Conservation (phyloP, 2,329 filamentous ascomycete species). For the Xylaria sp. region DNA sequence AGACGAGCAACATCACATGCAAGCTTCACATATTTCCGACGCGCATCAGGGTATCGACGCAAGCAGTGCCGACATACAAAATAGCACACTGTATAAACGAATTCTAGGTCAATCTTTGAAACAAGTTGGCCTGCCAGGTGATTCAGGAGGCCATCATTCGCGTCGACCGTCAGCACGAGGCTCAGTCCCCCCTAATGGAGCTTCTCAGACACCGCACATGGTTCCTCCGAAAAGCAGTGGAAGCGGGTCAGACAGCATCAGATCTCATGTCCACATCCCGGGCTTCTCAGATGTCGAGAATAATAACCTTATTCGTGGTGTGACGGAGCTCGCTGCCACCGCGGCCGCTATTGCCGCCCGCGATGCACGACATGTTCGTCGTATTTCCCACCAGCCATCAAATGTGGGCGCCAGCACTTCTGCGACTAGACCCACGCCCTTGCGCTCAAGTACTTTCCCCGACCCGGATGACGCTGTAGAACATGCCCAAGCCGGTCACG, state of each 20-base stretch:
- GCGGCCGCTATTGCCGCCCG: constrained; percentile 87
- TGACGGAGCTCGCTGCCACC: constrained; percentile 93
- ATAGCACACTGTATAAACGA: constrained; percentile 90
- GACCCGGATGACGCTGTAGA: constrained; percentile 60
- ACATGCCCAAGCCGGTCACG: constrained; percentile 60
- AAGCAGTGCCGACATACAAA: constrained; percentile 76
- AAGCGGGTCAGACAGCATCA: constrained; percentile 53
- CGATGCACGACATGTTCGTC: constrained; percentile 66
- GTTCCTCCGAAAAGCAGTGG: constrained; percentile 75
- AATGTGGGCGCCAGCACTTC: constrained; percentile 45
- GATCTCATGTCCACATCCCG: constrained; percentile 64
- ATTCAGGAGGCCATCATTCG: constrained; percentile 55
- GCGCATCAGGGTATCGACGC: constrained; percentile 56
- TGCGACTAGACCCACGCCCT: constrained; percentile 45
- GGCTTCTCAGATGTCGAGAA: constrained; percentile 86
- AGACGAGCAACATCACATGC: constrained; percentile 56
- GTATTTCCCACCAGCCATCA: constrained; percentile 49
- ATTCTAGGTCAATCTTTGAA: constrained; percentile 91
- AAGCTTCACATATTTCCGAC: constrained; percentile 49
- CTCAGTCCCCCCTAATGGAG: constrained; percentile 54
- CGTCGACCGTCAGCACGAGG: constrained; percentile 41
- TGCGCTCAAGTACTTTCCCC: constrained; percentile 53
- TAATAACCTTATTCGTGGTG: constrained; percentile 80
- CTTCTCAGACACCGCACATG: constrained; percentile 70
- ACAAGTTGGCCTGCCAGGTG: constrained; percentile 75